phyloP scores from a whole-genome alignment of 164 flowering plant species.

The Aristolochia fimbriata region DNA sequence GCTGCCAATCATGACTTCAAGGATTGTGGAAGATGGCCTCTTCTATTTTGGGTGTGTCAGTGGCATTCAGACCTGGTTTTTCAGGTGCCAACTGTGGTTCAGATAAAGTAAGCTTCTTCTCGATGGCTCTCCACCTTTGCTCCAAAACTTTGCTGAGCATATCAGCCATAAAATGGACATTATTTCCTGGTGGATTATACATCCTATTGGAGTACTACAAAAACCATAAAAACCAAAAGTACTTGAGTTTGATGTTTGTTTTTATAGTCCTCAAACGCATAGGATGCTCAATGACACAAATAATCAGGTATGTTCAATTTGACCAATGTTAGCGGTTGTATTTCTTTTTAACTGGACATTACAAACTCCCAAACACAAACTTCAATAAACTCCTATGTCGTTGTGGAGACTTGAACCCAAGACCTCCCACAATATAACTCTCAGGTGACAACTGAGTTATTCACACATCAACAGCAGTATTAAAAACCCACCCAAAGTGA shows the following conservation, averaged over 20 bases:
- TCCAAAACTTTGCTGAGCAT: conserved; percentile 55
- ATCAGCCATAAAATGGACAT: conserved; percentile 60
- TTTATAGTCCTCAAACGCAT: conserved; percentile 81
- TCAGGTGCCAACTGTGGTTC: conserved; percentile 16
- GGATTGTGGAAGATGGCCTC: conserved; percentile 18
- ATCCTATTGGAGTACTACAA: conserved; percentile 71
- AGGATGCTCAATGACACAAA: conserved; percentile 61
- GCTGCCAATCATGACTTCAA: conserved; percentile 23
- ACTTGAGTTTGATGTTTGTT: conserved; percentile 32
- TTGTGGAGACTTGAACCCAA: no score
- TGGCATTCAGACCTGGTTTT: conserved; percentile 10
- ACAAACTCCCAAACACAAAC: no score
- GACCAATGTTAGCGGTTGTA: no score
- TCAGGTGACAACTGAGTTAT: no score
- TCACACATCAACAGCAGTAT: no score
- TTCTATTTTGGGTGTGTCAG: conserved; percentile 32
- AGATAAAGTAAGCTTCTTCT: conserved; percentile 37
- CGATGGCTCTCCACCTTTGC: conserved; percentile 64
- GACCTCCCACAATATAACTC: no score
- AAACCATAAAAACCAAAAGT: conserved; percentile 56
- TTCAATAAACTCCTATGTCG: no score
- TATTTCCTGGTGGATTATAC: conserved; percentile 65
- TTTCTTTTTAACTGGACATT: no score
- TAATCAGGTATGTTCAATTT: conserved; percentile 74
- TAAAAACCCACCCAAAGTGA: conserved; percentile 49